These are phyloP conservation scores for Mycena floridula DNA, from an alignment of 768 basidiomycete species.

Conservation along the genomic window DNA sequence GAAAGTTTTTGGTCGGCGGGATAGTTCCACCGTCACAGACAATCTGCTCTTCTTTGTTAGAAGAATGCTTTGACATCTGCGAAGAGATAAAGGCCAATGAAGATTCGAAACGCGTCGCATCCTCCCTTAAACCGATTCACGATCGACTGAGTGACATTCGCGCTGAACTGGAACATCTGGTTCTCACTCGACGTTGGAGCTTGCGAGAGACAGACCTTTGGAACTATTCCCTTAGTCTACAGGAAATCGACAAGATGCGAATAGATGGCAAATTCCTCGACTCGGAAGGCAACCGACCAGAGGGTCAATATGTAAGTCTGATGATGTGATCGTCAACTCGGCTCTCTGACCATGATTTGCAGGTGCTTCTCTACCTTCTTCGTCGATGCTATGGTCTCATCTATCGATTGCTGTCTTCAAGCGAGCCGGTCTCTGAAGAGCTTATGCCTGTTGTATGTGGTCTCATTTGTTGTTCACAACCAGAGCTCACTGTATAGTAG, in stretches of 20 bases:
- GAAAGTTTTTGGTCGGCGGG: constrained; percentile 90
- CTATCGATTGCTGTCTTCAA: constrained; percentile 87
- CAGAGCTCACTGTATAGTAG: constrained; percentile 32
- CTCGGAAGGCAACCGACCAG: constrained; percentile 82
- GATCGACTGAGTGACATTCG: constrained; percentile 86
- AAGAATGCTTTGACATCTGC: constrained; percentile 93
- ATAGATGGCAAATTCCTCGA: constrained; percentile 97
- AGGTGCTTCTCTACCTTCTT: constrained; percentile 91
- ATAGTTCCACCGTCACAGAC: constrained; percentile 90
- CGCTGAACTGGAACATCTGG: constrained; percentile 83
- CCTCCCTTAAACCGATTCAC: constrained; percentile 85
- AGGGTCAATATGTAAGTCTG: constrained; percentile 85
- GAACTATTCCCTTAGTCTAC: constrained; percentile 89
- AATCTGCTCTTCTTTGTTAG: constrained; percentile 83
- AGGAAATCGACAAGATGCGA: constrained; percentile 96
- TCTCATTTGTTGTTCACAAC: not conserved
- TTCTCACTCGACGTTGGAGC: constrained; percentile 95
- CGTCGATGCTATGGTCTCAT: constrained; percentile 95
- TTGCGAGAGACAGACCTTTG: constrained; percentile 89
- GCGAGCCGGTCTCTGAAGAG: constrained; percentile 97
- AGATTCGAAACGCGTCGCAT: constrained; percentile 81
- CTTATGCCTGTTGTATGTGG: constrained; percentile 82
- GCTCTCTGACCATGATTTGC: not conserved
- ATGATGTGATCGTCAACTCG: not conserved
- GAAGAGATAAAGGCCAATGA: constrained; percentile 95